phyloP scores from a whole-genome alignment of 2,329 filamentous ascomycete species.

The Claviceps citrina region DNA sequence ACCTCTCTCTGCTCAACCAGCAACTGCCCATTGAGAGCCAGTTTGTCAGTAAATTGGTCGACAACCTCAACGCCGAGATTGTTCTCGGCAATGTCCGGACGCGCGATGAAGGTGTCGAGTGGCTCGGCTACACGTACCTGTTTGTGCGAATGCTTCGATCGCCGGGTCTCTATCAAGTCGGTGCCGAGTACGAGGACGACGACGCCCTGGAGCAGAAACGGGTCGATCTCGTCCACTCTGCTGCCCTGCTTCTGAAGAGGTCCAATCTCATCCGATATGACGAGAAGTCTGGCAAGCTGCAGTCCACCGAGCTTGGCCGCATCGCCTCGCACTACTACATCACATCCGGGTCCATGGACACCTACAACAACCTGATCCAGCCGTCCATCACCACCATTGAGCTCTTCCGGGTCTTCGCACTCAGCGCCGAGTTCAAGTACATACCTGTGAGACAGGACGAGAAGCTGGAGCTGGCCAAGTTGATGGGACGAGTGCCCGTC shows the following conservation, averaged over 20 bases:
- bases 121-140: conserved; percentile 95
- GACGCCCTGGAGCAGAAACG: conserved; percentile 86
- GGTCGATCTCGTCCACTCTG: conserved; percentile 93
- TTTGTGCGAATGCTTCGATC: conserved; percentile 96
- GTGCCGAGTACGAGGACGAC: conserved; percentile 88
- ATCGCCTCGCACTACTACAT: conserved; percentile 99
- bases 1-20: conserved; percentile 89
- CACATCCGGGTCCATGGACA: conserved; percentile 88
- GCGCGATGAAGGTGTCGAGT: conserved; percentile 94
- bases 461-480: conserved; percentile 86
- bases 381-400: conserved; percentile 87
- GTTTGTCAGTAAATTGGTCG: conserved; percentile 78
- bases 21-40: conserved; percentile 96
- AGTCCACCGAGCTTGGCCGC: conserved; percentile 83
- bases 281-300: conserved; percentile 75
- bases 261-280: conserved; percentile 89
- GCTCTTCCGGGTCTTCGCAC: conserved; percentile 86
- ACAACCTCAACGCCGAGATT: conserved; percentile 92
- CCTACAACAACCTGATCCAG: conserved; percentile 89
- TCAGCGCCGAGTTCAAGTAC: conserved; percentile 97
- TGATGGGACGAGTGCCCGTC: conserved; percentile 78
- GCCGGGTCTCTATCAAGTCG: conserved; percentile 87
- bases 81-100: conserved; percentile 85
- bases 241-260: conserved; percentile 72
- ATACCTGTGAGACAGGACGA: conserved; percentile 96